phyloP scores from a whole-genome alignment of 441 rosid genomes.

The Raphanus hybrid region DNA sequence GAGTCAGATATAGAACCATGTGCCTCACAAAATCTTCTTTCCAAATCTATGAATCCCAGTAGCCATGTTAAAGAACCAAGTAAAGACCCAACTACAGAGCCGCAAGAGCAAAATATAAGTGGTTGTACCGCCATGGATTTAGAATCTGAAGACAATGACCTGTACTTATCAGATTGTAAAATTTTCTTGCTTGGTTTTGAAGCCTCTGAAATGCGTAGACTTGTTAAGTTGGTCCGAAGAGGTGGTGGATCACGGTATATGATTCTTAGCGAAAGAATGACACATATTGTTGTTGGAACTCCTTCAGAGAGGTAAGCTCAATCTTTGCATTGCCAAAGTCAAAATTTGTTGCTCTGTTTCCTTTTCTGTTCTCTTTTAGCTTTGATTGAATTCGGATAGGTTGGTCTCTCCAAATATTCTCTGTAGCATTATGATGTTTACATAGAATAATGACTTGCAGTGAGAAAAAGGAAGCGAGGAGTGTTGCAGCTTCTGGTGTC shows the following conservation, averaged over 20 bases:
- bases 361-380: constrained; percentile 12
- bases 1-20: constrained; percentile 83
- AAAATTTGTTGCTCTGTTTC: constrained; percentile 47
- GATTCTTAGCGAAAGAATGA: constrained; percentile 70
- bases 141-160: constrained; percentile 80
- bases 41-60: constrained; percentile 60
- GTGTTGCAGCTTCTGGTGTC: constrained; percentile 87
- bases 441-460: constrained; percentile 47
- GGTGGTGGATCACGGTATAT: constrained; percentile 94
- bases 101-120: constrained; percentile 56
- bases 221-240: constrained; percentile 77
- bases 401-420: constrained; percentile 27
- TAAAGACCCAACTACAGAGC: constrained; percentile 47
- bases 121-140: constrained; percentile 80
- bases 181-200: constrained; percentile 85
- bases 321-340: constrained; percentile 43
- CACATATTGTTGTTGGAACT: constrained; percentile 88
- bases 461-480: constrained; percentile 84
- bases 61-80: constrained; percentile 49
- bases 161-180: constrained; percentile 91
- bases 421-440: constrained; percentile 35
- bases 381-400: constrained; percentile 11
- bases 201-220: constrained; percentile 83
- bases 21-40: constrained; percentile 72
- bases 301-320: constrained; percentile 85